These are phyloP conservation scores for Dryadomyces sulphureus DNA, from an alignment of 2,329 filamentous ascomycete genomes.

Conservation along the genomic window DNA sequence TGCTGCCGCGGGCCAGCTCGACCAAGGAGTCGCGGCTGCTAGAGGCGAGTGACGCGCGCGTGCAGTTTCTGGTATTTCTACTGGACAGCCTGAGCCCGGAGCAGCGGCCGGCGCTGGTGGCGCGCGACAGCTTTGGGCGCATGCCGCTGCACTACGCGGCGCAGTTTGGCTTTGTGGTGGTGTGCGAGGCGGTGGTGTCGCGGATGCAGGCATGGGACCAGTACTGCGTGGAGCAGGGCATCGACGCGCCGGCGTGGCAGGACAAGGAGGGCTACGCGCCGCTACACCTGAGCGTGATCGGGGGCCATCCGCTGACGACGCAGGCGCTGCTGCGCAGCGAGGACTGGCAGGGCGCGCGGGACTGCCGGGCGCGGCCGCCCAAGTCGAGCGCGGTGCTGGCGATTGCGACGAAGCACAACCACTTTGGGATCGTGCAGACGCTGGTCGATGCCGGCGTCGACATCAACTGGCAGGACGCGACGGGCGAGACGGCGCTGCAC, in stretches of 20 bases:
- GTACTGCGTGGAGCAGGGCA: constrained; percentile 71
- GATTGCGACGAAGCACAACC: constrained; percentile 79
- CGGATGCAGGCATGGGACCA: constrained; percentile 82
- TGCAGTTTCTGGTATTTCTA: constrained; percentile 47
- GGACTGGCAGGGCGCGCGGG: constrained; percentile 52
- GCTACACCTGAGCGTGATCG: constrained; percentile 81
- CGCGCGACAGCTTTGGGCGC: constrained; percentile 65
- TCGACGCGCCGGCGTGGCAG: constrained; percentile 81
- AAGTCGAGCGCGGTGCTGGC: constrained; percentile 81
- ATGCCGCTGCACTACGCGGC: constrained; percentile 86
- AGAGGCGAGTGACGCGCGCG: constrained; percentile 56
- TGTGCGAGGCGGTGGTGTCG: constrained; percentile 75
- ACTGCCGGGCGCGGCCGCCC: constrained; percentile 51
- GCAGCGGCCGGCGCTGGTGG: constrained; percentile 53
- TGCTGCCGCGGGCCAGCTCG: constrained; percentile 45
- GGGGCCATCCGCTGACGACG: constrained; percentile 78
- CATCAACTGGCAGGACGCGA: constrained; percentile 83
- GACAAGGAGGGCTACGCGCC: constrained; percentile 85
- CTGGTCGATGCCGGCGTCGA: constrained; percentile 83
- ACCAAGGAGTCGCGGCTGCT: constrained; percentile 54
- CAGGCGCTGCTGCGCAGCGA: constrained; percentile 67
- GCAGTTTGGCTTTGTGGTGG: constrained; percentile 84
- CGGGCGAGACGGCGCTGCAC: constrained; percentile 83
- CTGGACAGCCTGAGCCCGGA: constrained; percentile 53
- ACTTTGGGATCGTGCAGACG: constrained; percentile 68